Percentiles rank a stretch among this genome's conserved stretches.
phyloP scores from a whole-genome alignment of 805 yeast genomes.

The Kodamaea jinghongensis region DNA sequence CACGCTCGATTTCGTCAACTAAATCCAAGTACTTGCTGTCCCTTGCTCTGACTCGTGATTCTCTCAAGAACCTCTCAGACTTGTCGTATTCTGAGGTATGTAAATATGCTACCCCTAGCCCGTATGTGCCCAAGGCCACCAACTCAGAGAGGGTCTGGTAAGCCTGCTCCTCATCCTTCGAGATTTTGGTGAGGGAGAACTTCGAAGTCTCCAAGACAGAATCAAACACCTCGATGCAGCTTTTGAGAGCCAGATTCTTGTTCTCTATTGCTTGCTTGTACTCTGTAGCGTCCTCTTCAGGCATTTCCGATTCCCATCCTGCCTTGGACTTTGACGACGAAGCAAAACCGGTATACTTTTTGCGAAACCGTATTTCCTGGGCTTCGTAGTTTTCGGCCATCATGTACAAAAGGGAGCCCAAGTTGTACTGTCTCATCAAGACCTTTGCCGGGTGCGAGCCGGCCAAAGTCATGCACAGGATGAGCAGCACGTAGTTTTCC shows the following conservation, averaged over 20 bases:
- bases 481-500: slow-evolving; percentile 58
- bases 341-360: not conserved
- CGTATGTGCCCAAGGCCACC: slow-evolving; percentile 78
- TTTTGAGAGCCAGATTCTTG: slow-evolving; percentile 25
- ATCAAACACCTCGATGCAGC: slow-evolving; percentile 34
- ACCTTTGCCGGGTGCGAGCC: slow-evolving; percentile 65
- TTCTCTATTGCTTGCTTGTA: slow-evolving; percentile 18
- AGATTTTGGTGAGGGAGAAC: slow-evolving; percentile 6
- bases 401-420: slow-evolving; percentile 66
- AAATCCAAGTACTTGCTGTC: slow-evolving; percentile 64
- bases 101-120: slow-evolving; percentile 76
- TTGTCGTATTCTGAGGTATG: slow-evolving; percentile 53
- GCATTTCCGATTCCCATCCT: slow-evolving; percentile 17
- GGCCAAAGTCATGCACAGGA: slow-evolving; percentile 71
- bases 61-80: slow-evolving; percentile 62
- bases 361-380: slow-evolving; percentile 32
- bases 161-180: slow-evolving; percentile 1
- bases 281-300: slow-evolving; percentile 22
- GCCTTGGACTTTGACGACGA: not conserved
- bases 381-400: slow-evolving; percentile 64
- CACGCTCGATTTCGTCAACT: slow-evolving; percentile 62
- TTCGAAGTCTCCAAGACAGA: slow-evolving; percentile 34
- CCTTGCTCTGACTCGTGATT: slow-evolving; percentile 67
- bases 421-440: slow-evolving; percentile 61
- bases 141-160: slow-evolving; percentile 25